A percentile compares a stretch with the other conserved stretches of the same genome.
phyloP scores from a whole-genome alignment of 2,329 filamentous ascomycete species.

The Fusarium guadeloupense region DNA sequence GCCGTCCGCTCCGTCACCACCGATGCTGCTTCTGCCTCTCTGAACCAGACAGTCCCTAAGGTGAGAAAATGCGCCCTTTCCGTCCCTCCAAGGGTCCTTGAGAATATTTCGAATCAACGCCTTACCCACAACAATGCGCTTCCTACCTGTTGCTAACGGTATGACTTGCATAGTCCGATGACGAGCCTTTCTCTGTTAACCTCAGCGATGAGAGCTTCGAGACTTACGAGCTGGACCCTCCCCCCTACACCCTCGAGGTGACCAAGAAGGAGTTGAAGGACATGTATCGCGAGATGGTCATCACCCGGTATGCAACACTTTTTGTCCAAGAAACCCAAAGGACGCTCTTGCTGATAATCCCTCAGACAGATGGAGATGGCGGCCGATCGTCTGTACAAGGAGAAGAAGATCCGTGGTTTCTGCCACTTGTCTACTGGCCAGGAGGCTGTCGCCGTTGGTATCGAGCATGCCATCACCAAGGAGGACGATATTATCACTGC shows the following conservation, averaged over 20 bases:
- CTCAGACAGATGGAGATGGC: conserved; percentile 99
- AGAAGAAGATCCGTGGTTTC: conserved; percentile 99
- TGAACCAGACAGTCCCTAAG: conserved; percentile 75
- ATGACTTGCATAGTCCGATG: conserved; percentile 74
- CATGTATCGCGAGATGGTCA: conserved; percentile 99
- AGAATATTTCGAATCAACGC: conserved; percentile 3
- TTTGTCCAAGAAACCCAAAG: neutral
- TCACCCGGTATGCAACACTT: conserved; percentile 75
- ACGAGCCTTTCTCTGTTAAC: conserved; percentile 89
- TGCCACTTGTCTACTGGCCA: conserved; percentile 98
- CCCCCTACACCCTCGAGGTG: conserved; percentile 88
- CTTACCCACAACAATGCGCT: neutral
- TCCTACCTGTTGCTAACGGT: conserved; percentile 27
- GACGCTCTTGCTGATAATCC: conserved; percentile 44
- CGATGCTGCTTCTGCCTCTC: conserved; percentile 90
- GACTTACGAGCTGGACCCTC: conserved; percentile 98
- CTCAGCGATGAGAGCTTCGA: conserved; percentile 99
- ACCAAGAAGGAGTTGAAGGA: conserved; percentile 98
- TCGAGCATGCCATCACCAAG: conserved; percentile 93
- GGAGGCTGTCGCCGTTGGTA: conserved; percentile 96
- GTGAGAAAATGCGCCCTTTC: conserved; percentile 50
- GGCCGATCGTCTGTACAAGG: conserved; percentile 98
- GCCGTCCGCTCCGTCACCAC: conserved; percentile 86
- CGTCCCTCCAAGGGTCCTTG: conserved; percentile 10
- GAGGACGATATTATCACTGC: conserved; percentile 95